Conservation (phyloP, 2,329 filamentous ascomycete species). For the Annulohypoxylon truncatum region DNA sequence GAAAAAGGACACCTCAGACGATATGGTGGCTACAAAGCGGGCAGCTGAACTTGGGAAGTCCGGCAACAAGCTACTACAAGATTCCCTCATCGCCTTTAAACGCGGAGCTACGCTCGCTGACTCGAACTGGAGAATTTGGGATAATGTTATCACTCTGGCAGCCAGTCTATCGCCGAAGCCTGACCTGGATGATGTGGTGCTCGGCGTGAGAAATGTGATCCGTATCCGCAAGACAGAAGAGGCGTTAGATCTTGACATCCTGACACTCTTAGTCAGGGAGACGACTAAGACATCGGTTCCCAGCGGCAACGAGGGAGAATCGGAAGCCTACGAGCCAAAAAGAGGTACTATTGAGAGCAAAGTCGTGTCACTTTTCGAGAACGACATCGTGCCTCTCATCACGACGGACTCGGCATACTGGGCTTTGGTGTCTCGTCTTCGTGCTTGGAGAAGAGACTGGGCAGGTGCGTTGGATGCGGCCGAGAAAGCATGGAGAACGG, state of each 20-base stretch:
- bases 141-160: conserved; percentile 91
- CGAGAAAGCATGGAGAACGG: conserved; percentile 89
- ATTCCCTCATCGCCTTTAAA: conserved; percentile 87
- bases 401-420: conserved; percentile 83
- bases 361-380: conserved; percentile 79
- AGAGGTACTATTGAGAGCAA: conserved; percentile 71
- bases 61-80: conserved; percentile 69
- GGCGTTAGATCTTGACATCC: conserved; percentile 78
- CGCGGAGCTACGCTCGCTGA: conserved; percentile 85
- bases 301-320: conserved; percentile 45
- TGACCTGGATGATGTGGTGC: conserved; percentile 78
- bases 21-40: conserved; percentile 50
- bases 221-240: conserved; percentile 82
- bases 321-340: conserved; percentile 55
- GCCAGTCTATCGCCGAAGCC: conserved; percentile 77
- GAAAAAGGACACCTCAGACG: conserved; percentile 44
- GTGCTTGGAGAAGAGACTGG: conserved; percentile 78
- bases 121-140: conserved; percentile 94
- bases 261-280: conserved; percentile 78
- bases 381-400: conserved; percentile 82
- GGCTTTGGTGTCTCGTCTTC: conserved; percentile 76
- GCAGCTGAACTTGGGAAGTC: conserved; percentile 58
- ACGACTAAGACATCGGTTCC: conserved; percentile 57
- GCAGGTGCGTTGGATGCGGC: conserved; percentile 81
- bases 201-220: conserved; percentile 79